Evolutionary conservation across 495 filamentous ascomycete genomes (phyloP), one percentile per base, ranked within the genome.

Genomic region (Bacidia gigantensis): DNA sequence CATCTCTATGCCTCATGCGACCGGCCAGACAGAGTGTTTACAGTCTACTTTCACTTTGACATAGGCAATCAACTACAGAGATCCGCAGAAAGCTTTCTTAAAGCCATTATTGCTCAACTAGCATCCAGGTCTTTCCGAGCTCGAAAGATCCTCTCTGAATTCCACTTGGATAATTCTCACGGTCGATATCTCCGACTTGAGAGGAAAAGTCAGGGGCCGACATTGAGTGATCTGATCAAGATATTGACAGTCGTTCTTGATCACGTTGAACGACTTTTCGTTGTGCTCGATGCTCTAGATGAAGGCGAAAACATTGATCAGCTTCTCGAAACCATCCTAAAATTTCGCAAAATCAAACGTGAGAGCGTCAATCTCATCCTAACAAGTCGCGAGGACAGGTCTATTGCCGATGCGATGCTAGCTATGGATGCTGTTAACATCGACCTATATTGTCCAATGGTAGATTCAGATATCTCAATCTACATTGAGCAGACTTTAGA

Each of bases 11-110:
- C 11, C n/a, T 14, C 14, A 9, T 22, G 21, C 26, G 17, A 22
- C 25, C n/a, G n/a, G 5, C 26, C 44, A 21, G 21, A 22, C 14
- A n/a, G 18, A 7, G n/a, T 10, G 25, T 17, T 5, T 12, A 24
- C 35, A 26, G 46, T 40, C 7, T 55, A 55, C 45, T 65, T 65
- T 32, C 64, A 65, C 55, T 67, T 67, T 53, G 61, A 65, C 46
- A 64, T 62, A 55, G 54, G 48, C 29, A 58, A 65, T 45, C 46
- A 35, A 14, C 46, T 26, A 32, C 62, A 64, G 53, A 61, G 64
- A 51, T 60, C 55, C n/a, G 42, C 54, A 0, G 59, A 65, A 24
- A 38, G 50, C 24, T 55, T 65, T 48, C 50, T 67, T 10, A 59
- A 63, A 11, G 64, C 63, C 18, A 55, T 65, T 46, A 46, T 55